phyloP scores from a whole-genome alignment of 2,329 filamentous ascomycete species.

The Hypoxylon sp. region DNA sequence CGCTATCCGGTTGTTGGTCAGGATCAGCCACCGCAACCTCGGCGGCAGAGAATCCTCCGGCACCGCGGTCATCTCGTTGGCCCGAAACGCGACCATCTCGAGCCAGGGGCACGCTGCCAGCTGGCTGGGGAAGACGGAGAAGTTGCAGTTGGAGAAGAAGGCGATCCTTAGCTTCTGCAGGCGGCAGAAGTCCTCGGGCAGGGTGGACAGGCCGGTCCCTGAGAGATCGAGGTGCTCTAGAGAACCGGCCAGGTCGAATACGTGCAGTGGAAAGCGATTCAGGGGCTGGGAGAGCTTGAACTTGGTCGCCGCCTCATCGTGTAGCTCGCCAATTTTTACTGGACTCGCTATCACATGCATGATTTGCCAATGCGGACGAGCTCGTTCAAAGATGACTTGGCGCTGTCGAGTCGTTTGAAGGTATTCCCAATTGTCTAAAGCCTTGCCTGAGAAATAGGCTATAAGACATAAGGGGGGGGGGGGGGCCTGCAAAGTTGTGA shows the following conservation, averaged over 20 bases:
- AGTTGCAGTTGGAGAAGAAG: slow-evolving; percentile 57
- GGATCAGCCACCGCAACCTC: slow-evolving; percentile 56
- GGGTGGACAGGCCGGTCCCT: slow-evolving; percentile 50
- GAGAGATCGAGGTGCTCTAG: slow-evolving; percentile 59
- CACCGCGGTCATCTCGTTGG: slow-evolving; percentile 54
- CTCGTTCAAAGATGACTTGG: not conserved
- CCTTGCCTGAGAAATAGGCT: not conserved
- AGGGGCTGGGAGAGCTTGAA: slow-evolving; percentile 49
- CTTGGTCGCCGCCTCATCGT: slow-evolving; percentile 37
- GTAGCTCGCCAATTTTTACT: not conserved
- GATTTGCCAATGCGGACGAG: not conserved
- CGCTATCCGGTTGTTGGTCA: slow-evolving; percentile 55
- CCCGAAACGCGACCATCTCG: slow-evolving; percentile 59
- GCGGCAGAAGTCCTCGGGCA: slow-evolving; percentile 51
- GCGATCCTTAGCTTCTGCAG: slow-evolving; percentile 55
- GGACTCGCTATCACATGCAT: slow-evolving; percentile 11
- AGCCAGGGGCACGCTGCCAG: slow-evolving; percentile 53
- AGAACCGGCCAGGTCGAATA: slow-evolving; percentile 51
- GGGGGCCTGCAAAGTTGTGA: slow-evolving; percentile 8
- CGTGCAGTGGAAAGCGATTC: slow-evolving; percentile 49
- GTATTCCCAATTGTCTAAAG: not conserved
- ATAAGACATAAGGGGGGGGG: slow-evolving; percentile 1
- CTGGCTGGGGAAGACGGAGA: slow-evolving; percentile 52
- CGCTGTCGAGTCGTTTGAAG: not conserved
- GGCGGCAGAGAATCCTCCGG: slow-evolving; percentile 53